Conservation (phyloP, 2,329 filamentous ascomycete species). For the Trichoderma polysporum region DNA sequence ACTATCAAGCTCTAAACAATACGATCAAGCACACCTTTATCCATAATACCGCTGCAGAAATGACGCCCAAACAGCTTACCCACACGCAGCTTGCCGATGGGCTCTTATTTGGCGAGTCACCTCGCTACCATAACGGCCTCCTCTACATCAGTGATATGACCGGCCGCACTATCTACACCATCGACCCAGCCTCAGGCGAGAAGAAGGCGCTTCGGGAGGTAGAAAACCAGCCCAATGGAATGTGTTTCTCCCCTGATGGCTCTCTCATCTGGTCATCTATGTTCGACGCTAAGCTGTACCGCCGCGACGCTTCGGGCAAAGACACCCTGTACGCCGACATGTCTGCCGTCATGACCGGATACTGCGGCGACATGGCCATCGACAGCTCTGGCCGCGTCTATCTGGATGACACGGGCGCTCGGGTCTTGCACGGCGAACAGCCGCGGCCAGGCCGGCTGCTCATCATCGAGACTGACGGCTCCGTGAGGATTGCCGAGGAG, state of each 20-base stretch:
- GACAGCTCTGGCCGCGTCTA: background rate
- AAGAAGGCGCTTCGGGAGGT: background rate
- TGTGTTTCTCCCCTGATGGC: background rate
- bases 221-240: background rate
- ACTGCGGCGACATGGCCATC: background rate
- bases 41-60: background rate
- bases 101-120: background rate
- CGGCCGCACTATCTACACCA: background rate
- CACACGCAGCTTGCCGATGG: background rate
- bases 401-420: background rate
- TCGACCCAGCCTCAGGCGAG: background rate
- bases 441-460: background rate
- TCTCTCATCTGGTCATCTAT: conserved; percentile 1
- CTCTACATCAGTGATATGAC: conserved; percentile 4
- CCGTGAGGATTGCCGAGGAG: background rate
- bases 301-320: background rate
- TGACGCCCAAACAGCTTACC: background rate
- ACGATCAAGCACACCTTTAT: background rate
- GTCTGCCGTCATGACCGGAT: background rate
- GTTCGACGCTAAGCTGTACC: conserved; percentile 3
- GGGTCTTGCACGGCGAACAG: conserved; percentile 1
- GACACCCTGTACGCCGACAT: background rate
- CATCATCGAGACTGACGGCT: background rate
- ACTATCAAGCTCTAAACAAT: background rate
- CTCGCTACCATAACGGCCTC: background rate